Evolutionary conservation across 768 basidiomycete species (phyloP).

Genomic region (Tephrocybe sp.): DNA sequence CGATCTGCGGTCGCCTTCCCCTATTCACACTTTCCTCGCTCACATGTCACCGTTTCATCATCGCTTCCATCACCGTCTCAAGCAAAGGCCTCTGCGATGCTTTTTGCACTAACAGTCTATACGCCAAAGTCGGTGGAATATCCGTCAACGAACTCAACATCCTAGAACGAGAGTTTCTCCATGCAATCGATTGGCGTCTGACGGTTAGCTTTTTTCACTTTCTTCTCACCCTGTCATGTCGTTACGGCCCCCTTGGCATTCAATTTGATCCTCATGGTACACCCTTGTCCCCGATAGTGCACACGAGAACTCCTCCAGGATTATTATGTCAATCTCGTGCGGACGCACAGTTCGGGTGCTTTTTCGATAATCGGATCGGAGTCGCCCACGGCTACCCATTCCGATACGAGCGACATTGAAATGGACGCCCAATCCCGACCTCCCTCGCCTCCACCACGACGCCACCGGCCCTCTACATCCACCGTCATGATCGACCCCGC

Average conservation of each 20-base stretch:
- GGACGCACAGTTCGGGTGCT: slow-evolving; percentile 69
- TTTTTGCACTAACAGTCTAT: slow-evolving; percentile 93
- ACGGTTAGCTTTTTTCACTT: slow-evolving; percentile 63
- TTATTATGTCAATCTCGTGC: slow-evolving; percentile 92
- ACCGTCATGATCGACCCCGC: slow-evolving; percentile 43
- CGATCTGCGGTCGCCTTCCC: slow-evolving; percentile 85
- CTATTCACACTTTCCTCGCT: slow-evolving; percentile 93
- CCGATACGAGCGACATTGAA: slow-evolving; percentile 55
- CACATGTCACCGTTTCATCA: slow-evolving; percentile 97
- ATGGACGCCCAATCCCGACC: slow-evolving; percentile 56
- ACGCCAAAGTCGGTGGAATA: slow-evolving; percentile 96
- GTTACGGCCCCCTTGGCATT: slow-evolving; percentile 14
- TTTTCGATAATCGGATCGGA: slow-evolving; percentile 53
- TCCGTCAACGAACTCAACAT: slow-evolving; percentile 88
- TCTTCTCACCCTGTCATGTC: slow-evolving; percentile 16
- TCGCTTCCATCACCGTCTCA: slow-evolving; percentile 88
- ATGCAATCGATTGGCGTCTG: slow-evolving; percentile 91
- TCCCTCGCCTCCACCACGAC: slow-evolving; percentile 49
- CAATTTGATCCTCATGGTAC: slow-evolving; percentile 26
- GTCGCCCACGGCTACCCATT: no score
- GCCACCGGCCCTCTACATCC: slow-evolving; percentile 30
- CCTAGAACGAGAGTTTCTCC: slow-evolving; percentile 92
- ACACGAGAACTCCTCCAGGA: slow-evolving; percentile 88
- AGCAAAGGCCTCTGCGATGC: slow-evolving; percentile 95
- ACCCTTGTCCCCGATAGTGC: slow-evolving; percentile 57